These are phyloP conservation scores for Neocallimastix lanati DNA, from an alignment of 192 early-diverging fungal species.

Conservation along the genomic window DNA sequence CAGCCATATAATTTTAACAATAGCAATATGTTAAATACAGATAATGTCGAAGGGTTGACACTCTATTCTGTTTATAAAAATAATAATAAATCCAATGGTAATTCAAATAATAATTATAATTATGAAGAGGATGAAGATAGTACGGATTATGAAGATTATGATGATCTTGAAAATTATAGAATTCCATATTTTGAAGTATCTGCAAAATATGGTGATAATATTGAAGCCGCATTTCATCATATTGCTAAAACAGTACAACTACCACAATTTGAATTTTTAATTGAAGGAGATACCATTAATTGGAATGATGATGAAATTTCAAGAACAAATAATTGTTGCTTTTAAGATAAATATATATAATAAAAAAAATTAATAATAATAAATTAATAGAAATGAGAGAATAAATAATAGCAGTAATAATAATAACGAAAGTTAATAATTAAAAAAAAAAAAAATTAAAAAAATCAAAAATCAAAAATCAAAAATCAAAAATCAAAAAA, in stretches of 20 bases:
- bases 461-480: too few species aligned
- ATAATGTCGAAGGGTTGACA: too few species aligned
- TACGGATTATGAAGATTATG: neutral
- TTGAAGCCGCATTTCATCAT: constrained; percentile 11
- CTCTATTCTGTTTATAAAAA: too few species aligned
- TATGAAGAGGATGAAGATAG: constrained; percentile 2
- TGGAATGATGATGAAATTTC: neutral
- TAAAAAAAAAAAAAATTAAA: too few species aligned
- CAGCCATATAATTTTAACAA: too few species aligned
- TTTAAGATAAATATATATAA: too few species aligned
- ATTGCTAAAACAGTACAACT: constrained; percentile 7
- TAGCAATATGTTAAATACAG: too few species aligned
- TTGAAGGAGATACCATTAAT: neutral
- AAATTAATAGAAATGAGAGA: too few species aligned
- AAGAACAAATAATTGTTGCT: neutral
- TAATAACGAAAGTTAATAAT: too few species aligned
- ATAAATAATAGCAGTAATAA: too few species aligned
- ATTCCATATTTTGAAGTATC: constrained; percentile 11
- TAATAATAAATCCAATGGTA: neutral
- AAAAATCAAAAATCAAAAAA: too few species aligned
- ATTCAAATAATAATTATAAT: neutral
- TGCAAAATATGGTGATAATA: constrained; percentile 9
- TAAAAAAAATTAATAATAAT: too few species aligned
- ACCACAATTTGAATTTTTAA: constrained; percentile 3
- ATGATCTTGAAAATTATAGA: neutral